These are phyloP conservation scores for Auriscalpium orientale DNA, from an alignment of 768 basidiomycete genomes.

Conservation along the genomic window DNA sequence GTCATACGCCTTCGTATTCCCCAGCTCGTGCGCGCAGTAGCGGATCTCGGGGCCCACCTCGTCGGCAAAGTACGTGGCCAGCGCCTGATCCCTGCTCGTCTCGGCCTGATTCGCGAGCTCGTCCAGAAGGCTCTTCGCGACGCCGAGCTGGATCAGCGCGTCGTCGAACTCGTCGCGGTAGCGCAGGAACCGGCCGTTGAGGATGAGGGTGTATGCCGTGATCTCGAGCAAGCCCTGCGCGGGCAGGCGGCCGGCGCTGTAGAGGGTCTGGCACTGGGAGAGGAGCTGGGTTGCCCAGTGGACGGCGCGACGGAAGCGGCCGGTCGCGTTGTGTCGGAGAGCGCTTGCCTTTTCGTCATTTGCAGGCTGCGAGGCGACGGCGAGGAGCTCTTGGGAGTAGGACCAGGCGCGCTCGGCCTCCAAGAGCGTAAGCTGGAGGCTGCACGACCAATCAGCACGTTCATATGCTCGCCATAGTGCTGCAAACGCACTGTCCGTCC, in stretches of 20 bases:
- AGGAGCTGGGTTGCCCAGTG: constrained; percentile 73
- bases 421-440: constrained; percentile 77
- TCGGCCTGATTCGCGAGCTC: constrained; percentile 52
- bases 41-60: constrained; percentile 87
- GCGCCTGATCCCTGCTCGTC: constrained; percentile 82
- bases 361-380: constrained; percentile 38
- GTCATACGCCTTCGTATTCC: constrained; percentile 72
- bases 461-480: constrained; percentile 6
- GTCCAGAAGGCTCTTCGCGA: constrained; percentile 69
- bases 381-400: constrained; percentile 72
- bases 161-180: constrained; percentile 72
- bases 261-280: constrained; percentile 64
- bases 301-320: constrained; percentile 73
- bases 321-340: constrained; percentile 67
- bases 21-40: constrained; percentile 86
- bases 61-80: constrained; percentile 78
- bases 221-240: constrained; percentile 59
- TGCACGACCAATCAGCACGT: constrained; percentile 21
- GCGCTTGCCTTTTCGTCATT: constrained; percentile 36
- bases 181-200: constrained; percentile 79
- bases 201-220: constrained; percentile 68
- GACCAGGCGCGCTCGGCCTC: constrained; percentile 92
- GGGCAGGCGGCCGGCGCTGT: constrained; percentile 42
- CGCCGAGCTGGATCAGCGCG: constrained; percentile 65
- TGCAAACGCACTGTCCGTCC: constrained; percentile 69